Evolutionary conservation across 345 rosid genomes (phyloP).

Genomic region (Dipteronia dyeriana): DNA sequence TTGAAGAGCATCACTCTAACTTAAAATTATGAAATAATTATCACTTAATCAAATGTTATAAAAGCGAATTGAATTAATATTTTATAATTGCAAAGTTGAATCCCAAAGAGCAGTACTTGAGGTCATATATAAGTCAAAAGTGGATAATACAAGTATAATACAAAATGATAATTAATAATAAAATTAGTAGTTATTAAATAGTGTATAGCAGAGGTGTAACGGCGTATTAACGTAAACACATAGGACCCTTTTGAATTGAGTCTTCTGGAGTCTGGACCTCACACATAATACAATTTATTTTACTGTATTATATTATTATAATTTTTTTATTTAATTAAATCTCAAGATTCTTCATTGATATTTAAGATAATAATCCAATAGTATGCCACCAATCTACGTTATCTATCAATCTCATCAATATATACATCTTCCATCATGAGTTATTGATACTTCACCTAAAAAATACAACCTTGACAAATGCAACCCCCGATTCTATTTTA

Average conservation of each 20-base stretch:
- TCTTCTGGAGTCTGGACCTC: background rate
- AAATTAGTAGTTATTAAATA: background rate
- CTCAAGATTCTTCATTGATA: conserved; percentile 1
- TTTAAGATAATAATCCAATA: background rate
- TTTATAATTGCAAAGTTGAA: background rate
- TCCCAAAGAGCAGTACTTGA: background rate
- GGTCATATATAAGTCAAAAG: background rate
- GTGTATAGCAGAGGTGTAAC: background rate
- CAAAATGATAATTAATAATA: background rate
- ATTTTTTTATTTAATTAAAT: background rate
- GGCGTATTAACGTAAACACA: conserved; percentile 8
- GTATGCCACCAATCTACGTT: background rate
- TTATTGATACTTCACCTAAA: conserved; percentile 13
- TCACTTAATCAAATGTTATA: no score
- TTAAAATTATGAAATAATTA: no score
- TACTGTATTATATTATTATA: background rate
- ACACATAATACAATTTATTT: no score
- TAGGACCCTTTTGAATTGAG: conserved; percentile 5
- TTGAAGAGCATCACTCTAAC: no score
- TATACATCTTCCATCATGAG: background rate
- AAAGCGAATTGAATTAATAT: background rate
- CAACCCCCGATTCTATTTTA: background rate
- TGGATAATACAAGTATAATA: background rate
- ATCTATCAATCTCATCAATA: background rate
- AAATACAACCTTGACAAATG: conserved; percentile 13